Evolutionary conservation across 2,329 filamentous ascomycete species (phyloP).

Genomic region (Trichophyton rubrum): DNA sequence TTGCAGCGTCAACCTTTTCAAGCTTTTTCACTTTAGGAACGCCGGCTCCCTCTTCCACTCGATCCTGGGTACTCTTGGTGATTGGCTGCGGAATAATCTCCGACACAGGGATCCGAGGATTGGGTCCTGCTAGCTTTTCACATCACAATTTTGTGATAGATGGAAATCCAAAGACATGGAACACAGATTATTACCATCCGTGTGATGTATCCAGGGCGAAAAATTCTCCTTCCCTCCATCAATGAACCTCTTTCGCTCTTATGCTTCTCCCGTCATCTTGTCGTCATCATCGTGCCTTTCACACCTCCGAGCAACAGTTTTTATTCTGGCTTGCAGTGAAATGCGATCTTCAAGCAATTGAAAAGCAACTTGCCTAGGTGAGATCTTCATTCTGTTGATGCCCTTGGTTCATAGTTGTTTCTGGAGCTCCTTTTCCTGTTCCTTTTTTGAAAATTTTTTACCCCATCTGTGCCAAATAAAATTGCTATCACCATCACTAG

Average conservation of each 20-base stretch:
- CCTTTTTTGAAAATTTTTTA: background rate
- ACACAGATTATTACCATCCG: background rate
- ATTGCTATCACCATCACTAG: background rate
- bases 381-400: background rate
- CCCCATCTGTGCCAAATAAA: background rate
- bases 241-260: background rate
- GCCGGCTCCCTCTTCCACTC: background rate
- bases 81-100: conserved; percentile 8
- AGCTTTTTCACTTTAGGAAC: conserved; percentile 2
- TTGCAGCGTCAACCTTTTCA: background rate
- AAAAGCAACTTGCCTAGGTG: background rate
- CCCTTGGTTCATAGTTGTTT: background rate
- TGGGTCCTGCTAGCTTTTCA: background rate
- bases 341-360: background rate
- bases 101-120: background rate
- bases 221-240: background rate
- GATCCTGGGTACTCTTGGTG: conserved; percentile 5
- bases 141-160: background rate
- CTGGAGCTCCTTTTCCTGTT: background rate
- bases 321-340: too few relatives aligned
- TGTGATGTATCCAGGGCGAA: background rate
- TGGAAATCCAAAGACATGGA: background rate
- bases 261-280: background rate
- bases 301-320: too few relatives aligned
- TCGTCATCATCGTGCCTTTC: background rate